A percentile compares a stretch with the other conserved stretches of the same genome.
Evolutionary conservation across 73 alveolate species (phyloP).

Genomic region (Paramecium biaurelia): DNA sequence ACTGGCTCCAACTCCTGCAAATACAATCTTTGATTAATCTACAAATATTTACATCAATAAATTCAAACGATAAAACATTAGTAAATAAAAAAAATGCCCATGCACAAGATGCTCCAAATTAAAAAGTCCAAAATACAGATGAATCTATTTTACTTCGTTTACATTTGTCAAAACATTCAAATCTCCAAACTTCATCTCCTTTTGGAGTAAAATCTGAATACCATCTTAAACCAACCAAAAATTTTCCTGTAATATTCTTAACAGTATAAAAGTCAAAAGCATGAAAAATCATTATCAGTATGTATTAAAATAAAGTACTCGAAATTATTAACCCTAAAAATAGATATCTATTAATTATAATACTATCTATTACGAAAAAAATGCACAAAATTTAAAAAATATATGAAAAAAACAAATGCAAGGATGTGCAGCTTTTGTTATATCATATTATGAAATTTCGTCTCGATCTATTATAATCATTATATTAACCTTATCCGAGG

Average conservation of each 20-base stretch:
- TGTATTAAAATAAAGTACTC: background rate
- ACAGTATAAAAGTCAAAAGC: conserved; percentile 32
- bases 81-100: background rate
- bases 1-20: conserved; percentile 28
- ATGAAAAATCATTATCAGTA: background rate
- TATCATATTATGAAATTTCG: background rate
- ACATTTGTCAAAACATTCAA: conserved; percentile 20
- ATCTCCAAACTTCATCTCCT: conserved; percentile 31
- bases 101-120: background rate
- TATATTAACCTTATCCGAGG: background rate
- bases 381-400: conserved; percentile 52
- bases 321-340: conserved; percentile 21
- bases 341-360: background rate
- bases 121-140: background rate
- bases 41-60: background rate
- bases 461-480: background rate
- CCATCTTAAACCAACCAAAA: conserved; percentile 52
- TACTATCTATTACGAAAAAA: conserved; percentile 34
- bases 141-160: conserved; percentile 46
- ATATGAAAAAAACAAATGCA: conserved; percentile 27
- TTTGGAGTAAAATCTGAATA: conserved; percentile 10
- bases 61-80: background rate
- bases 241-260: conserved; percentile 43
- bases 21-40: background rate
- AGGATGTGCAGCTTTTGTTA: conserved; percentile 30